Evolutionary conservation across 2,329 filamentous ascomycete species (phyloP), one percentile per base, ranked within the genome.

Genomic region (Neonectria magnoliae): DNA sequence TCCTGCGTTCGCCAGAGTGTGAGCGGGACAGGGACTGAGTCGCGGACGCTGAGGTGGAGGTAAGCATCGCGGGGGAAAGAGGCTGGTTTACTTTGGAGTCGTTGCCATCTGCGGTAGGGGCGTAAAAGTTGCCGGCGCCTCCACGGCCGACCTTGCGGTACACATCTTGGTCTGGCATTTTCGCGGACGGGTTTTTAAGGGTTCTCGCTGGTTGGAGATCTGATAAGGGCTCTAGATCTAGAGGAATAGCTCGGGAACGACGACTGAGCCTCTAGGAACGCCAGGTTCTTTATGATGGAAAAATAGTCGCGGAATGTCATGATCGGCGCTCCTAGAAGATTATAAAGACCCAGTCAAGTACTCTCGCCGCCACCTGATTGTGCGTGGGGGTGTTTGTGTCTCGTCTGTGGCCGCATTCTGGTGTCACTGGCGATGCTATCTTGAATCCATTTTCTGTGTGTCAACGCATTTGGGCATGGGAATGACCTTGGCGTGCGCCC

Each of bases 61-160:
- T 16, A 33, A 36, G 29, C 3, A 13, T 11, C 38, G 18, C 33
- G n/a, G 27, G 16, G 31, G 31, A 25, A 27, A 48, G 27, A 25
- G 47, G 31, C 27, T 16, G 50, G 61, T 62, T 67, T 62, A 75
- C 75, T 66, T 77, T 80, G 60, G 75, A 72, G 50, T 77, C 80
- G 31, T 85, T 82, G 29, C 87, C 81, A 27, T 85, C 76, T 62
- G 88, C 82, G 68, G 84, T 81, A 67, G 84, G 82, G 72, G 81
- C 81, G 72, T 84, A 84, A 75, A 85, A 89, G 77, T 91, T 91
- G 57, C 89, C 89, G 6, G 88, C 88, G 54, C 89, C 89, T 58
- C 89, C 89, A 53, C 89, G 85, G 60, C 89, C 88, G 45, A 84
- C 81, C 63, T 82, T 82, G 68, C 81, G 81, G 68, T 84, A 85